Percentiles rank a stretch among this genome's conserved stretches.
Evolutionary conservation across 352 stramenopile species (phyloP).

Genomic region (Phytophthora vignae): DNA sequence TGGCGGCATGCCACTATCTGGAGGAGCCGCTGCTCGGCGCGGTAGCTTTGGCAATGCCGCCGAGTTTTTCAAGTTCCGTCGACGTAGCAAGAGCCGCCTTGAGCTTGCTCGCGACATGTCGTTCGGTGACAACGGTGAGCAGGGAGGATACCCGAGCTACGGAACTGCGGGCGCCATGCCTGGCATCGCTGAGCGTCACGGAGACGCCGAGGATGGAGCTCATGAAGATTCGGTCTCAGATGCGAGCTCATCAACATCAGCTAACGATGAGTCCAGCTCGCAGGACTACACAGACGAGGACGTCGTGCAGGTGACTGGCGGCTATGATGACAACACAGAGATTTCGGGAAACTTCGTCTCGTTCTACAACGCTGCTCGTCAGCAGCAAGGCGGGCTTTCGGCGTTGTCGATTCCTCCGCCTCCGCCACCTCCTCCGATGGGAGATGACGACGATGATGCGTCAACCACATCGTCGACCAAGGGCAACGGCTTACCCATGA

Average conservation of each 20-base stretch:
- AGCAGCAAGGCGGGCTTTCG: constrained; percentile 53
- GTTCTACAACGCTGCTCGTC: constrained; percentile 71
- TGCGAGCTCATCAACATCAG: constrained; percentile 58
- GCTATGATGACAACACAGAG: constrained; percentile 69
- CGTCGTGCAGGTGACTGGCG: constrained; percentile 64
- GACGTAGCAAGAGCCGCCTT: constrained; percentile 86
- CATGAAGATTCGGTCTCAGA: constrained; percentile 59
- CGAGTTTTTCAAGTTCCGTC: constrained; percentile 88
- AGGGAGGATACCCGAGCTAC: constrained; percentile 62
- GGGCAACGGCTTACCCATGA: constrained; percentile 70
- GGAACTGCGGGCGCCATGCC: constrained; percentile 65
- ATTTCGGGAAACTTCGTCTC: constrained; percentile 79
- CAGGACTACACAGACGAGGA: constrained; percentile 76
- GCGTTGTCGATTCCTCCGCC: constrained; percentile 65
- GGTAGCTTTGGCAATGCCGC: constrained; percentile 87
- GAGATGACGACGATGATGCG: constrained; percentile 72
- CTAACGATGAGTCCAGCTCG: constrained; percentile 66
- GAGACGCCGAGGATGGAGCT: constrained; percentile 53
- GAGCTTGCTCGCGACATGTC: constrained; percentile 79
- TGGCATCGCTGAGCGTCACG: constrained; percentile 73
- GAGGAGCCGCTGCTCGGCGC: constrained; percentile 47
- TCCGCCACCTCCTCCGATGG: constrained; percentile 70
- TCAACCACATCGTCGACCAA: constrained; percentile 68
- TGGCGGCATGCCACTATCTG: constrained; percentile 21
- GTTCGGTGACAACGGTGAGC: constrained; percentile 55